Evolutionary conservation across 2,329 filamentous ascomycete genomes (phyloP).

Genomic region (Alternaria consortialis): DNA sequence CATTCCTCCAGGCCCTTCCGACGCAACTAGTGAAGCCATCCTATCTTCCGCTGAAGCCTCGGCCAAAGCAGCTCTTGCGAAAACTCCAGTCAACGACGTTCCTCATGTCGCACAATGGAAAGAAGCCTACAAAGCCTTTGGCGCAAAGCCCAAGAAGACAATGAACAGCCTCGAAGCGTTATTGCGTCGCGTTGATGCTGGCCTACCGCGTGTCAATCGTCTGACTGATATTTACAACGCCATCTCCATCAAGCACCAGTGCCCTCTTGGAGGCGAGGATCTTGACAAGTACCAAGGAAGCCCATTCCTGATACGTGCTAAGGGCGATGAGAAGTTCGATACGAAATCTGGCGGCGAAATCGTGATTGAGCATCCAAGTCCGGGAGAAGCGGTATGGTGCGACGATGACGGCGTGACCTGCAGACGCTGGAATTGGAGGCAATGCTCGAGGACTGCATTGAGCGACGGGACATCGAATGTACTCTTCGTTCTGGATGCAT

Average conservation of each 20-base stretch:
- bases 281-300: slow-evolving; percentile 50
- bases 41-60: slow-evolving; percentile 39
- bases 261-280: slow-evolving; percentile 53
- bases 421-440: slow-evolving; percentile 54
- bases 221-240: slow-evolving; percentile 54
- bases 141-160: slow-evolving; percentile 51
- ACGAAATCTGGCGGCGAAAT: slow-evolving; percentile 41
- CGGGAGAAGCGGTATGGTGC: slow-evolving; percentile 53
- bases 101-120: slow-evolving; percentile 52
- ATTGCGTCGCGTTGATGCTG: slow-evolving; percentile 44
- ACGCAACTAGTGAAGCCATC: slow-evolving; percentile 41
- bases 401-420: slow-evolving; percentile 52
- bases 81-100: slow-evolving; percentile 39
- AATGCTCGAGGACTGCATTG: slow-evolving; percentile 50
- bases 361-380: slow-evolving; percentile 29
- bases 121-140: slow-evolving; percentile 52
- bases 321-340: slow-evolving; percentile 48
- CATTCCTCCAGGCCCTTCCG: slow-evolving; percentile 45
- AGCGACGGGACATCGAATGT: slow-evolving; percentile 47
- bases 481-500: slow-evolving; percentile 49
- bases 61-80: slow-evolving; percentile 20
- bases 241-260: slow-evolving; percentile 52
- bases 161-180: slow-evolving; percentile 52
- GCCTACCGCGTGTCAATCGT: slow-evolving; percentile 51
- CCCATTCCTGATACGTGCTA: slow-evolving; percentile 43